A percentile compares a stretch with the other conserved stretches of the same genome.
Evolutionary conservation across 768 basidiomycete species (phyloP).

Genomic region (Sarcodon sp.): DNA sequence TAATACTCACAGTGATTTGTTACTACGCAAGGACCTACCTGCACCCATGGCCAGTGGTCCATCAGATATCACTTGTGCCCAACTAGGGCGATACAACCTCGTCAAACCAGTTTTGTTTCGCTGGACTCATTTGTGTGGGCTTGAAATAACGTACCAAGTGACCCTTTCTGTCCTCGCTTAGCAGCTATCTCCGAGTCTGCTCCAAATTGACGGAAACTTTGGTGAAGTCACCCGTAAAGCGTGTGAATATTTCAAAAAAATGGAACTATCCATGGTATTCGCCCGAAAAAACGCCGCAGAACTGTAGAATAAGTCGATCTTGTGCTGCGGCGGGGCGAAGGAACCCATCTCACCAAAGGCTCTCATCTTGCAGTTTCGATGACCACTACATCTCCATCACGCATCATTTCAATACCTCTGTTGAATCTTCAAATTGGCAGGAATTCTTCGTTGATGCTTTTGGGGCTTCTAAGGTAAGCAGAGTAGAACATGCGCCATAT

Average conservation of each 20-base stretch:
- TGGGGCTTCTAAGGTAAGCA: background rate
- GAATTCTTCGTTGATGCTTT: background rate
- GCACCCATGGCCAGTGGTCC: conserved; percentile 25
- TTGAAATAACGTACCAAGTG: conserved; percentile 21
- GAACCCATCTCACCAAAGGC: background rate
- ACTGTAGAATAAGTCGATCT: conserved; percentile 1
- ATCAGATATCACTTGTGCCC: conserved; percentile 21
- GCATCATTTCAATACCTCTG: conserved; percentile 1
- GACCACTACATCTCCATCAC: conserved; percentile 1
- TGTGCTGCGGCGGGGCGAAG: background rate
- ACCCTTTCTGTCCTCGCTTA: conserved; percentile 9
- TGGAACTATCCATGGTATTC: conserved; percentile 12
- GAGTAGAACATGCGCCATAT: background rate
- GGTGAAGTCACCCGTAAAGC: conserved; percentile 7
- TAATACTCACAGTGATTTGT: conserved; percentile 31
- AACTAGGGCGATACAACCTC: conserved; percentile 16
- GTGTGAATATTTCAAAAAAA: conserved; percentile 11
- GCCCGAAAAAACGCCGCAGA: conserved; percentile 1
- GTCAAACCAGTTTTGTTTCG: conserved; percentile 6
- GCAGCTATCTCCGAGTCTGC: conserved; percentile 5
- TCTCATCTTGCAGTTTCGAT: background rate
- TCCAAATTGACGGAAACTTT: conserved; percentile 9
- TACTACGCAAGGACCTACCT: conserved; percentile 14
- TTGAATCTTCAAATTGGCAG: conserved; percentile 12
- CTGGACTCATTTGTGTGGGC: background rate